Conservation (phyloP, 768 basidiomycete genomes). For the Artomyces pyxidatus region DNA sequence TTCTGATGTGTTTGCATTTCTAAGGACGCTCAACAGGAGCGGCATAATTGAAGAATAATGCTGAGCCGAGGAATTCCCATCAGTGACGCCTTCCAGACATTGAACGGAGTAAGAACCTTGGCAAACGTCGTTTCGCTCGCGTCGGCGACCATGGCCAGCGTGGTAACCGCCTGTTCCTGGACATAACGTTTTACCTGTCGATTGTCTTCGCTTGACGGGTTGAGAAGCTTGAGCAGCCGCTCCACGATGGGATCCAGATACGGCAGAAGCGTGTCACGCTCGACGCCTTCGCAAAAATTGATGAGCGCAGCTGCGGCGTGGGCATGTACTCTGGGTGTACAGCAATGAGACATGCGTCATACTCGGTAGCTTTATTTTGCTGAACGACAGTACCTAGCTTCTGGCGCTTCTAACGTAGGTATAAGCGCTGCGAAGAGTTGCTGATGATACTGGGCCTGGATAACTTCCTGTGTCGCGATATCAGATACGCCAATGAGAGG, state of each 20-base stretch:
- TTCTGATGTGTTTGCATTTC: conserved; percentile 59
- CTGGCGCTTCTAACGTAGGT: conserved; percentile 65
- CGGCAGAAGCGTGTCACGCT: conserved; percentile 59
- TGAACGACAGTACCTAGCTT: conserved; percentile 64
- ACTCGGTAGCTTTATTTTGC: no score
- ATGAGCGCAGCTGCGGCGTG: conserved; percentile 85
- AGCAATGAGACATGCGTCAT: no score
- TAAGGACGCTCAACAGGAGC: conserved; percentile 64
- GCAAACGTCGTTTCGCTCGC: conserved; percentile 73
- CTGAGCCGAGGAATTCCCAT: no score
- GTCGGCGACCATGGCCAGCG: conserved; percentile 84
- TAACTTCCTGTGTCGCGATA: conserved; percentile 48
- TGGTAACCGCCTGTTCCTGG: conserved; percentile 84
- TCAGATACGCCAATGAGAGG: background rate
- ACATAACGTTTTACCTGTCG: conserved; percentile 54
- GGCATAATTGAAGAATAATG: conserved; percentile 80
- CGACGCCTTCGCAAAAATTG: conserved; percentile 87
- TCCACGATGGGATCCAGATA: conserved; percentile 79
- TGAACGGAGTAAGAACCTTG: conserved; percentile 36
- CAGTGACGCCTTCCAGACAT: no score
- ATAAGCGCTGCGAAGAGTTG: conserved; percentile 66
- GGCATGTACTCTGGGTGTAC: conserved; percentile 57
- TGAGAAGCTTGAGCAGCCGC: conserved; percentile 57
- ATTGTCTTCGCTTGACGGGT: conserved; percentile 34
- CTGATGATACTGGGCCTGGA: conserved; percentile 63